These are phyloP conservation scores for Sporisorium graminicola DNA, from an alignment of 1,284 basidiomycete species.

Conservation along the genomic window DNA sequence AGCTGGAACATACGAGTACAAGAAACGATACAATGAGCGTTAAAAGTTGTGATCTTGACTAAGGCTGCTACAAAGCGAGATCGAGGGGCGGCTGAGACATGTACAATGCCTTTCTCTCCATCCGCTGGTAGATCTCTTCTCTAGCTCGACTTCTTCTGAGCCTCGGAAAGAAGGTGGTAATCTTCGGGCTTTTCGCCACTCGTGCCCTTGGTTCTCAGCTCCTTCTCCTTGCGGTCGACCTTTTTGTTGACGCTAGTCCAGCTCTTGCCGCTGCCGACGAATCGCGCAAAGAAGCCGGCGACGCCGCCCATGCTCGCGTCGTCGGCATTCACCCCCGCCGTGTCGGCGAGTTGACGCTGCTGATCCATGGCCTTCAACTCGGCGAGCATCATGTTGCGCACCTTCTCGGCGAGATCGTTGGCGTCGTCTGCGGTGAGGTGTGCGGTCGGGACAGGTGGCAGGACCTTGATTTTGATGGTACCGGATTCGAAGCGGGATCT, in stretches of 20 bases:
- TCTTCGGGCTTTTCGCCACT: slow-evolving; percentile 43
- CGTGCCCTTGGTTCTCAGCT: slow-evolving; percentile 36
- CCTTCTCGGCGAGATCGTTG: slow-evolving; percentile 75
- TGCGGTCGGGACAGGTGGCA: slow-evolving; percentile 81
- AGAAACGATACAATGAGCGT: background rate
- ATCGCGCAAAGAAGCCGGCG: slow-evolving; percentile 37
- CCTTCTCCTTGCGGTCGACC: slow-evolving; percentile 30
- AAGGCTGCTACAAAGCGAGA: background rate
- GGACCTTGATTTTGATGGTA: slow-evolving; percentile 73
- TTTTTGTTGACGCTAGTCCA: slow-evolving; percentile 8
- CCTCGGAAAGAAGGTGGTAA: slow-evolving; percentile 55
- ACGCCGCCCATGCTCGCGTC: slow-evolving; percentile 41
- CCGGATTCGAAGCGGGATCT: slow-evolving; percentile 78
- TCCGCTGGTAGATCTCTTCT: no score
- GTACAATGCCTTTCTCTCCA: no score
- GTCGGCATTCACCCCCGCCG: background rate
- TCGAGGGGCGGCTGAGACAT: background rate
- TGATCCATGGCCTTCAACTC: slow-evolving; percentile 56
- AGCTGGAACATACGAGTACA: background rate
- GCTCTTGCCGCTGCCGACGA: slow-evolving; percentile 36
- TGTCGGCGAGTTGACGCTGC: slow-evolving; percentile 27
- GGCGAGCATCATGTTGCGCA: slow-evolving; percentile 70
- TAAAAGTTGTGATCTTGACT: background rate
- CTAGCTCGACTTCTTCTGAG: slow-evolving; percentile 30
- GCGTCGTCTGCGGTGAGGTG: slow-evolving; percentile 79